Evolutionary conservation across 805 yeast genomes (phyloP).

Genomic region (Blastobotrys americana): DNA sequence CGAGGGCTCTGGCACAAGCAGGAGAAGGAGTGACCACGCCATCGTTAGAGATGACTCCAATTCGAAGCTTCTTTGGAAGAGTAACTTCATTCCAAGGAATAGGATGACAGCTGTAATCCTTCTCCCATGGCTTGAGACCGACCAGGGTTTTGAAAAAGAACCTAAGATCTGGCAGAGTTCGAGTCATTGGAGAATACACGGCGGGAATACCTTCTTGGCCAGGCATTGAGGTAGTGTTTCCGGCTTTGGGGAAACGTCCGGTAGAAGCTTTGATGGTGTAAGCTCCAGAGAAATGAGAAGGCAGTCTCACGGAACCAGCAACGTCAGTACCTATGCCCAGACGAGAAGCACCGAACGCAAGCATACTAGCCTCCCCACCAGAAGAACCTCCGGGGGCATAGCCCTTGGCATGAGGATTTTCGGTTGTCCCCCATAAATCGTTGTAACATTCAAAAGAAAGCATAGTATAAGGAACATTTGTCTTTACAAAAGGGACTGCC

Average conservation of each 20-base stretch:
- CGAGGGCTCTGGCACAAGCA: conserved; percentile 37
- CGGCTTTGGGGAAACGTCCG: conserved; percentile 41
- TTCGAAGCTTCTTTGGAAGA: conserved; percentile 35
- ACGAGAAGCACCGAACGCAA: conserved; percentile 41
- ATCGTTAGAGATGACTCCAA: conserved; percentile 45
- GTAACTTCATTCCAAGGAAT: conserved; percentile 44
- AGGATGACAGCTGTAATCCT: conserved; percentile 43
- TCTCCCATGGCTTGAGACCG: conserved; percentile 48
- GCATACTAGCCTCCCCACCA: conserved; percentile 46
- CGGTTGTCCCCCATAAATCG: conserved; percentile 45
- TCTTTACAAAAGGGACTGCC: conserved; percentile 49
- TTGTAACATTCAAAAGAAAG: conserved; percentile 52
- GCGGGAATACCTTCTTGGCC: conserved; percentile 42
- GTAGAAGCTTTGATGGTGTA: conserved; percentile 46
- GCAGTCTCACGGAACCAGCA: conserved; percentile 50
- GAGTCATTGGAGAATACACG: conserved; percentile 41
- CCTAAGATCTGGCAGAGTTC: conserved; percentile 43
- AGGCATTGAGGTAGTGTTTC: conserved; percentile 36
- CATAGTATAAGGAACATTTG: conserved; percentile 50
- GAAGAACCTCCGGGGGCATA: conserved; percentile 49
- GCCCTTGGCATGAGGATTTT: conserved; percentile 42
- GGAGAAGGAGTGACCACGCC: conserved; percentile 47
- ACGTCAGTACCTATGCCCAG: conserved; percentile 52
- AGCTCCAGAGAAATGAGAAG: conserved; percentile 47
- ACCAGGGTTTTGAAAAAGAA: conserved; percentile 42